Conservation (phyloP, 2,329 filamentous ascomycete species). For the Alternaria atra region DNA sequence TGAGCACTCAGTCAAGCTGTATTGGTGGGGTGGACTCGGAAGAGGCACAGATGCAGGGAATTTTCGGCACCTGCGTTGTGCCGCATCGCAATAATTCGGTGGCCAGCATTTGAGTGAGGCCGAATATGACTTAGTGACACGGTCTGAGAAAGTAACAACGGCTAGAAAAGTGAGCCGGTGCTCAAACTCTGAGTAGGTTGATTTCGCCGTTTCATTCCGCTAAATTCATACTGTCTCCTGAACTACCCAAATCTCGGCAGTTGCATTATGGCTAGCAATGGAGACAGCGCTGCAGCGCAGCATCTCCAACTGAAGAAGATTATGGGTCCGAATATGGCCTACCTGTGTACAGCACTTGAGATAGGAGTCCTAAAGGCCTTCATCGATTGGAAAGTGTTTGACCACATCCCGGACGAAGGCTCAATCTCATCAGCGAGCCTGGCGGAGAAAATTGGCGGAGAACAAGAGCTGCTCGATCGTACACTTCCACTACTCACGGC, state of each 20-base stretch:
- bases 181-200: no score
- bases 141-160: no score
- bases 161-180: no score
- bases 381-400: conserved; percentile 1
- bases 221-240: no score
- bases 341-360: not conserved
- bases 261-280: not conserved
- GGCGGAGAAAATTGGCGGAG: not conserved
- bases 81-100: not conserved
- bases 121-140: no score
- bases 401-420: not conserved
- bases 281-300: not conserved
- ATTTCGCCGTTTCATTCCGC: no score
- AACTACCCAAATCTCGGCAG: no score
- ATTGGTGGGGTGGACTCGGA: no score
- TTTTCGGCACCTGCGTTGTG: not conserved
- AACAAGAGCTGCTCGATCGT: conserved; percentile 2
- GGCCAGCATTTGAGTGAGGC: not conserved
- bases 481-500: not conserved
- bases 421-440: not conserved
- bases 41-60: no score
- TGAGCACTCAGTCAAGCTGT: no score
- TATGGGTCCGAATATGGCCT: not conserved
- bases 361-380: conserved; percentile 1
- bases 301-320: not conserved